Base-by-base conservation (phyloP, 441 rosid genomes). In the Jatropha podagrica region DNA sequence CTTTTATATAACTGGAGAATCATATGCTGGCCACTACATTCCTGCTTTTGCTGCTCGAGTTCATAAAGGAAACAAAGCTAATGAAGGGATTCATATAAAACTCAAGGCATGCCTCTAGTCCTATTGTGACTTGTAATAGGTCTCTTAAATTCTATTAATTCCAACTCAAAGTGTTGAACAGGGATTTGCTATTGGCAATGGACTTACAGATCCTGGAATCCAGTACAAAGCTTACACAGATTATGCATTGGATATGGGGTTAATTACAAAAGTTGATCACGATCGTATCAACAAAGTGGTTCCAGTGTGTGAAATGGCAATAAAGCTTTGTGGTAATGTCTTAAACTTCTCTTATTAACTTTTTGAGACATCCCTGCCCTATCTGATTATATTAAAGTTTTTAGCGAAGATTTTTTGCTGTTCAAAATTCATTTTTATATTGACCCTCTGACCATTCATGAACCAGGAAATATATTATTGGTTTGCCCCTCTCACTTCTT, bases 101-200 rank as follows among this genome's bases (percentile, higher is more conserved):
- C 91, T 95, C 4, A 95, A 93, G 99, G 99, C 83, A 80, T 68
- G 76, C 37, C 71, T 65, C 66, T 62, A 12, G 3, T 20, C 58
- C 63, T 62, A 52, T 49, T 69, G 6, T 74, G 40, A 42, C 38
- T 81, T 73, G 20, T 60, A n/a, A 42, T 7, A 12, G 9, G 38
- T 62, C 23, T 23, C 32, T 69, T 70, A 26, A 27, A 59, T 49
- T 51, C 42, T 68, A 38, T 56, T 79, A 68, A 74, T 52, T 64
- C 79, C 69, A 79, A 83, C 14, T 51, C 60, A 77, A 64, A 68
- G 75, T 52, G 46, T 76, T 37, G 56, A 80, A 77, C 89, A 96
- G 99, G 99, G 99, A 72, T 89, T 95, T 78, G 98, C 99, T 63
- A 95, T 95, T 78, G 99, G 99, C 71, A 95, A 93, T 77, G 99